Conservation (phyloP, 805 yeast genomes). For the Zygoascus flipseniorum region DNA sequence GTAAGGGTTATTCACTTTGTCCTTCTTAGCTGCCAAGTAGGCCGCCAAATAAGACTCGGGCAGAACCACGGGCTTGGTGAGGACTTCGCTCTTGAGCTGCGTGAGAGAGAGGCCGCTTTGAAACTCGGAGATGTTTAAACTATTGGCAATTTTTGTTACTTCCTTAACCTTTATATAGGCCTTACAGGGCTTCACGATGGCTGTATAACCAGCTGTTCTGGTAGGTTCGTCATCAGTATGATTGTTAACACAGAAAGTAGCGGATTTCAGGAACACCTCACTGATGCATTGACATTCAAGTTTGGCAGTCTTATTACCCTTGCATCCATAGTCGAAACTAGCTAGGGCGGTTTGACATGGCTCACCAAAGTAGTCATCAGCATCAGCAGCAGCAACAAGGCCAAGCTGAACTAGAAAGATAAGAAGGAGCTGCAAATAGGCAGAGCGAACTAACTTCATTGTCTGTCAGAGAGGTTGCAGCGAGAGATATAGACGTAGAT, state of each 20-base stretch:
- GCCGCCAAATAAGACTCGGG: background rate
- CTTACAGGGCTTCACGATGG: background rate
- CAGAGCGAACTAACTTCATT: background rate
- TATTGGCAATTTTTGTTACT: background rate
- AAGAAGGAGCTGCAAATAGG: background rate
- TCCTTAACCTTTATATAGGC: background rate
- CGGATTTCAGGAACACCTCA: slow-evolving; percentile 4
- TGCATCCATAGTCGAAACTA: slow-evolving; percentile 1
- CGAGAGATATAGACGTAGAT: background rate
- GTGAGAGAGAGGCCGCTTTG: background rate
- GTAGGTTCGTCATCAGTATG: background rate
- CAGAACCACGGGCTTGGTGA: background rate
- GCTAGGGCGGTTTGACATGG: slow-evolving; percentile 4
- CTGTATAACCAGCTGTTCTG: background rate
- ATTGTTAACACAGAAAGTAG: slow-evolving; percentile 3
- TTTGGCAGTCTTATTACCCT: background rate
- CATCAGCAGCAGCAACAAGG: background rate
- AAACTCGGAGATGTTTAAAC: background rate
- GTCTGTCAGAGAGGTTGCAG: background rate
- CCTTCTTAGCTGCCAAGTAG: background rate
- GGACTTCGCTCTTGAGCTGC: background rate
- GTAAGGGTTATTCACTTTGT: background rate
- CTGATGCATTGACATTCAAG: slow-evolving; percentile 1
- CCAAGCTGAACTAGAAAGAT: background rate
- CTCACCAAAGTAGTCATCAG: background rate